Evolutionary conservation across 176 grass and related monocot species (phyloP), one percentile per base, ranked within the genome.

Genomic region (Poa pratensis): DNA sequence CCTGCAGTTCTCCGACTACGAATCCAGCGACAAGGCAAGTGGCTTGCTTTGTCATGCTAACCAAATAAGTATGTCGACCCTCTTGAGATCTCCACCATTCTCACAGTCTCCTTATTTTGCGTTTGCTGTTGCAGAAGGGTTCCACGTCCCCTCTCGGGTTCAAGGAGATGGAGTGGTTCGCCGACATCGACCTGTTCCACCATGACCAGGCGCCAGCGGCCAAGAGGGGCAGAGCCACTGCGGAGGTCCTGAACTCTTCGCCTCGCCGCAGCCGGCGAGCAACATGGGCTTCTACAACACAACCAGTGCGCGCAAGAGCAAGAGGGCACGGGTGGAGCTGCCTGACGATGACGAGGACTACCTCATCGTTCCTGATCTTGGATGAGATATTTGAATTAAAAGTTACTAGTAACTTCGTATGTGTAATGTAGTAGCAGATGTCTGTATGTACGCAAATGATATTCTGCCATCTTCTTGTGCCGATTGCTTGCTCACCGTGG

Each of bases 331-430:
- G 42, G 46, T 99, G 66, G 90, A 90, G 69, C 57, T 87, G 57
- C 90, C 89, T 23, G 91, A 94, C 11, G 91, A 99, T 5, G 96
- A 98, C 15, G 96, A 95, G 12, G 96, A 95, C 83, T 99, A 78
- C 88, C 90, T 94, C 63, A 79, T 93, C 54, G 96, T 99, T 22
- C 96, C 96, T 51, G 96, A 99, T 92, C 93, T 99, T 17, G 96
- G 96, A 75, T 96, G 79, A 92, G 8, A 83, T 3, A 22, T 71
- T 10, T 2, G 16, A 32, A 19, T 16, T 14, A 24, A 27, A 73
- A 61, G 2, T 55, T 58, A 35, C 34, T 35, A 7, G 30, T 75
- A 0, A 18, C 24, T 65, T 19, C 3, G 7, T 74, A 11, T 3
- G 71, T 51, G 71, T 74, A 46, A 51, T 30, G 46, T 50, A 17